phyloP scores from a whole-genome alignment of 139 green algal species.

The Eudorina sp. region DNA sequence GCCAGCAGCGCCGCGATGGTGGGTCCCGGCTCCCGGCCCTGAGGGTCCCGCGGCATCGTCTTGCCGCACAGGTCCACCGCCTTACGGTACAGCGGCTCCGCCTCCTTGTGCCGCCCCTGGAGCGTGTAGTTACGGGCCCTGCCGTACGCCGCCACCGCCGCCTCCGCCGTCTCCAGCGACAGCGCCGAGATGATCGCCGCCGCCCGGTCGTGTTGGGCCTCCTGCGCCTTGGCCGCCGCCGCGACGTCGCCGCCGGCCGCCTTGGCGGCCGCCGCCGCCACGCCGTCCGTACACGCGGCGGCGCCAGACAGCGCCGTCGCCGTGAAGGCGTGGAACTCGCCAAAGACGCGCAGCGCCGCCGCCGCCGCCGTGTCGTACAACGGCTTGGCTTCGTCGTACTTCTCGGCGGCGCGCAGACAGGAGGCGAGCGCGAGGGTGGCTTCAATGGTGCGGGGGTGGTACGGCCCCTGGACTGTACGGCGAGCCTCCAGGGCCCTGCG shows the following conservation, averaged over 20 bases:
- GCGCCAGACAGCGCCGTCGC: conserved; percentile 1
- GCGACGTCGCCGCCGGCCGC: background rate
- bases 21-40: conserved; percentile 26
- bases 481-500: conserved; percentile 8
- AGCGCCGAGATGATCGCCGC: background rate
- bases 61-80: conserved; percentile 35
- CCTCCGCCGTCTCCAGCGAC: background rate
- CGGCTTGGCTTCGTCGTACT: background rate
- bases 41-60: conserved; percentile 20
- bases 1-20: background rate
- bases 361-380: conserved; percentile 15
- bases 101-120: conserved; percentile 32
- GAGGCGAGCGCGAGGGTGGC: conserved; percentile 22
- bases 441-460: conserved; percentile 43
- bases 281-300: conserved; percentile 25
- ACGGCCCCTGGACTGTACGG: conserved; percentile 1
- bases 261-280: background rate
- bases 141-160: conserved; percentile 21
- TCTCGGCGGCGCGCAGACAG: background rate
- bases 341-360: conserved; percentile 13
- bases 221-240: background rate
- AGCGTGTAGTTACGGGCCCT: background rate
- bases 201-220: conserved; percentile 23
- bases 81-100: conserved; percentile 30
- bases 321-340: conserved; percentile 39